Evolutionary conservation across 2,329 filamentous ascomycete genomes (phyloP).

Genomic region (Fusarium sarcochroum): DNA sequence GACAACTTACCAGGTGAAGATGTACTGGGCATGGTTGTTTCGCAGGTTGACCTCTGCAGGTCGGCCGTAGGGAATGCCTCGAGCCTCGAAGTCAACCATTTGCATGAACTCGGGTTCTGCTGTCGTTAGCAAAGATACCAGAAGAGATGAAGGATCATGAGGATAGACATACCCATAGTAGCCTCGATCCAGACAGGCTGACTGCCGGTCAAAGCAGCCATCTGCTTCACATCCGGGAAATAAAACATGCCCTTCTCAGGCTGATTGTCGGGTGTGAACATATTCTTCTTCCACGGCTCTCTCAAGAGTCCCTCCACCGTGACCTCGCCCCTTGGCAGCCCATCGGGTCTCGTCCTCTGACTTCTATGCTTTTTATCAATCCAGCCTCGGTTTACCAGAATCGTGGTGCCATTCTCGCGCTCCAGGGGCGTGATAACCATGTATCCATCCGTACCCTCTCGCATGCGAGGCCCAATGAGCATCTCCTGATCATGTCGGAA

Average conservation of each 20-base stretch:
- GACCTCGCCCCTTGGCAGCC: conserved; percentile 78
- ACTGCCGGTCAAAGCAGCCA: conserved; percentile 85
- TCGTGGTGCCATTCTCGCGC: conserved; percentile 75
- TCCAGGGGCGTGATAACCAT: conserved; percentile 94
- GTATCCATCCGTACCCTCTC: conserved; percentile 91
- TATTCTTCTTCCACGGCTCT: conserved; percentile 96
- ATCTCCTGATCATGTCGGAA: conserved; percentile 94
- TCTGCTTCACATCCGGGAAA: conserved; percentile 93
- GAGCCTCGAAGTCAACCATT: conserved; percentile 80
- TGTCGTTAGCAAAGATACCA: conserved; percentile 30
- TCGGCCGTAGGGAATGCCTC: conserved; percentile 91
- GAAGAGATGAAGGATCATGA: neutral
- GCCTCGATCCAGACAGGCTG: conserved; percentile 96
- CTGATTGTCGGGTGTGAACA: conserved; percentile 93
- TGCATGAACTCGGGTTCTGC: conserved; percentile 84
- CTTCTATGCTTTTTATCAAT: conserved; percentile 81
- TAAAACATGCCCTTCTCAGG: conserved; percentile 90
- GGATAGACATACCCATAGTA: conserved; percentile 80
- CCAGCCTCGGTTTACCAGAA: conserved; percentile 94
- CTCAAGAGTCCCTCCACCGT: conserved; percentile 86
- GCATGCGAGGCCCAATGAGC: conserved; percentile 91
- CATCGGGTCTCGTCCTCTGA: conserved; percentile 75
- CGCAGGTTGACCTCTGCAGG: conserved; percentile 90
- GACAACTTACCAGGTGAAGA: conserved; percentile 90
- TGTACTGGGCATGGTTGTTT: conserved; percentile 98